phyloP scores from a whole-genome alignment of 1,284 basidiomycete species.

The Pyrrhoderma noxium region DNA sequence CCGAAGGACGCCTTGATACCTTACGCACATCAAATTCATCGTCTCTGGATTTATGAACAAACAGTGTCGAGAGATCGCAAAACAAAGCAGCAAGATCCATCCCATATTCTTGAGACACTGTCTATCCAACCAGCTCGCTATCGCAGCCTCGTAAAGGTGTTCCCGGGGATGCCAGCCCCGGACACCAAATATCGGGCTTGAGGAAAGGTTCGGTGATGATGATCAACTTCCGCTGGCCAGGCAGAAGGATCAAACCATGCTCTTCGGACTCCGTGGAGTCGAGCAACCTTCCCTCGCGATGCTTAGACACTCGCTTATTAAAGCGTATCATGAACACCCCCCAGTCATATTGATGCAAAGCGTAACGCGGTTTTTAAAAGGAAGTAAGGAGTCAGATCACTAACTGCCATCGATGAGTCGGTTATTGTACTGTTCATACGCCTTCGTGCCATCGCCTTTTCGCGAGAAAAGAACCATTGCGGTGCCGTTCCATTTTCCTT shows the following conservation, averaged over 20 bases:
- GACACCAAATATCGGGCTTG: not conserved
- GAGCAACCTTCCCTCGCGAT: not conserved
- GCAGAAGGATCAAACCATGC: constrained; percentile 7
- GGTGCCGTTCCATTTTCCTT: constrained; percentile 85
- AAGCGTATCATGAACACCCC: no score
- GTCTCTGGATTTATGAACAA: no score
- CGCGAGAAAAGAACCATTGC: constrained; percentile 84
- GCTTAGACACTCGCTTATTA: no score
- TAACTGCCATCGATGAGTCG: constrained; percentile 99
- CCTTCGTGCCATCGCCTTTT: constrained; percentile 87
- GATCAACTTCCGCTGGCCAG: constrained; percentile 13
- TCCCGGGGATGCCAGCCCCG: no score
- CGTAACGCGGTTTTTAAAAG: no score
- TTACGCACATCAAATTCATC: no score
- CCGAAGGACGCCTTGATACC: no score
- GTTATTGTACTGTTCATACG: constrained; percentile 93
- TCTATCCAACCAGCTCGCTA: not conserved
- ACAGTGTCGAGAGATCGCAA: no score
- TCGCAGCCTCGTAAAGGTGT: not conserved
- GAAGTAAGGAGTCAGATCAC: constrained; percentile 44
- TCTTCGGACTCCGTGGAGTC: not conserved
- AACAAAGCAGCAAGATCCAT: no score
- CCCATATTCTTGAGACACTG: no score
- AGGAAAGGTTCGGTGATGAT: constrained; percentile 1
- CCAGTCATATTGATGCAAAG: no score